Base-by-base conservation (phyloP, 2,329 filamentous ascomycete genomes). In the Phaeosphaeriaceae sp. region DNA sequence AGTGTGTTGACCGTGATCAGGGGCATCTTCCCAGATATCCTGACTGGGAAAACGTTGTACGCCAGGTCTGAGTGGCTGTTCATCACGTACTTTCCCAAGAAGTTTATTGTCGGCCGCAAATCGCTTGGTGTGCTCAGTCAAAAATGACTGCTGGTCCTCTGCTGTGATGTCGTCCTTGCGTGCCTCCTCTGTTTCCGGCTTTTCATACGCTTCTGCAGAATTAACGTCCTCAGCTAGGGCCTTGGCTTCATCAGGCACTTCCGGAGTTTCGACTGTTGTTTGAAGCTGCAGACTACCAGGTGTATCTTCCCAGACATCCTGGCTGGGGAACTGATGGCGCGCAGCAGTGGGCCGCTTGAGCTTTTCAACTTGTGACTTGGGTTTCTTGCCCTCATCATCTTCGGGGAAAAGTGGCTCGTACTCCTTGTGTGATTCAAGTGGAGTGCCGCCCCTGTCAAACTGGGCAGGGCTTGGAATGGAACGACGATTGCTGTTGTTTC, bases 231-330 rank as follows among this genome's bases (percentile, higher is more conserved):
- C 53, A 77, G 67, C 67, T 76, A 70, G 54, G 13, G 63, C 61
- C 37, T 61, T 52, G 17, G 76, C 66, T 50, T 82, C 79, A 50
- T 79, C 80, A 0, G 80, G 77, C 26, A 82, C 67, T 63, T 92
- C 89, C 1, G 92, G 92, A 0, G 90, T 94, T 2, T 88, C 90
- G 6, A 97, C 93, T 51, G 90, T 92, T 3, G 92, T 87, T 28
- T 82, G 77, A 40, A 84, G 85, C 65, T 94, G 86, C 43, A 90
- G 80, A 74, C 92, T 96, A 67, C 87, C 88, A 3, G 95, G 94
- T 0, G 91, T 88, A 71, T 99, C 95, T 76, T 99, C 94, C 94
- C 94, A 99, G 33, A 97, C 85, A 70, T 99, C 94, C 71, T 92
- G 89, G 72, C 92, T 97, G 1, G 94, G 94, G 74, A 99, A 99